phyloP scores from a whole-genome alignment of 2,329 filamentous ascomycete genomes.

The Pseudogymnoascus sp. region DNA sequence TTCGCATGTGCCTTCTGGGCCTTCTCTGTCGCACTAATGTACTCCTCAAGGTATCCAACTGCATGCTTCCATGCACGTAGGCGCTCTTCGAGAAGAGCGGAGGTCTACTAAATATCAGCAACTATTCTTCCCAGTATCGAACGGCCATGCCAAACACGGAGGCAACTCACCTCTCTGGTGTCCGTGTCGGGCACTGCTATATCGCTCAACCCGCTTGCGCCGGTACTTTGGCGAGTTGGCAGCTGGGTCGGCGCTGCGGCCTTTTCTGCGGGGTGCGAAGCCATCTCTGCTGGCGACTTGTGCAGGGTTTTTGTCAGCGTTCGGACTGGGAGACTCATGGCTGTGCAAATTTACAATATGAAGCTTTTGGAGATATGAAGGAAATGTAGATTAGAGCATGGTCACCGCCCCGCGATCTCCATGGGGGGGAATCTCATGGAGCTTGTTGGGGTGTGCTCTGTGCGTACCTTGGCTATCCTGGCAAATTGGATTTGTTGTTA shows the following conservation, averaged over 20 bases:
- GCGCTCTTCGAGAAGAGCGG: constrained; percentile 76
- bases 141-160: neutral
- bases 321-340: constrained; percentile 6
- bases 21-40: constrained; percentile 78
- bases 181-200: constrained; percentile 22
- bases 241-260: constrained; percentile 10
- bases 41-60: constrained; percentile 84
- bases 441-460: constrained; percentile 5
- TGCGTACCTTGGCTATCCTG: constrained; percentile 6
- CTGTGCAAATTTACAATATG: neutral
- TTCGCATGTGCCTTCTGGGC: constrained; percentile 77
- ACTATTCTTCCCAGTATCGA: neutral
- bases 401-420: constrained; percentile 6
- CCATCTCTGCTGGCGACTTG: neutral
- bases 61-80: constrained; percentile 95
- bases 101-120: constrained; percentile 45
- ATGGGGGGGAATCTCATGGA: neutral
- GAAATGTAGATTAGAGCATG: constrained; percentile 2
- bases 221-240: constrained; percentile 22
- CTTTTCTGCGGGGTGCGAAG: neutral
- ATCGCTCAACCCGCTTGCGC: constrained; percentile 22
- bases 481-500: constrained; percentile 3
- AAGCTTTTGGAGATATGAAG: neutral
- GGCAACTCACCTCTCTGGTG: constrained; percentile 24
- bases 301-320: neutral